Conservation (phyloP, 805 yeast genomes). For the Candida sphagnicola region DNA sequence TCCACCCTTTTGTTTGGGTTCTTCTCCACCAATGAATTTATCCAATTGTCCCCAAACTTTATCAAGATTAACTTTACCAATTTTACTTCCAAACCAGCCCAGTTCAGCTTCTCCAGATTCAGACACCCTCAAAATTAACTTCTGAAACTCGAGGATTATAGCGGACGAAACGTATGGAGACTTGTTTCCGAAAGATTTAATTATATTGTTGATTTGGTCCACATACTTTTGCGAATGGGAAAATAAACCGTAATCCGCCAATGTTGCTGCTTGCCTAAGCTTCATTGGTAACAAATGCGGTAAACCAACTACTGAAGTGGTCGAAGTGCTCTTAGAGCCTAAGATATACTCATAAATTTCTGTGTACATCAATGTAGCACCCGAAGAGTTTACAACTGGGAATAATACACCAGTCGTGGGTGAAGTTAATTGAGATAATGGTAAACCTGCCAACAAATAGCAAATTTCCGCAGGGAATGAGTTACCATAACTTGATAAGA, state of each 20-base stretch:
- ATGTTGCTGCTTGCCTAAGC: conserved; percentile 59
- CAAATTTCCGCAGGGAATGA: conserved; percentile 41
- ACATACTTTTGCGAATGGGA: conserved; percentile 60
- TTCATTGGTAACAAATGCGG: conserved; percentile 59
- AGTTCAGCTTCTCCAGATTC: conserved; percentile 41
- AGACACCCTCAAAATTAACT: conserved; percentile 43
- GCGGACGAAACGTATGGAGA: conserved; percentile 24
- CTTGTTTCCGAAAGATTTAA: conserved; percentile 27
- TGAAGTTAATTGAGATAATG: conserved; percentile 28
- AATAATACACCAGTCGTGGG: conserved; percentile 32
- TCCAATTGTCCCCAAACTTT: conserved; percentile 87
- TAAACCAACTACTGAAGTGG: conserved; percentile 35
- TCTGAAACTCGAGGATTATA: conserved; percentile 27
- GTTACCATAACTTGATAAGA: conserved; percentile 29
- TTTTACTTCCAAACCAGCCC: conserved; percentile 67
- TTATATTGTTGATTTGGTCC: conserved; percentile 43
- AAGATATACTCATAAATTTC: conserved; percentile 66
- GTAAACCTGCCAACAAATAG: conserved; percentile 44
- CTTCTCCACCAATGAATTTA: conserved; percentile 87
- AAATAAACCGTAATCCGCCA: conserved; percentile 64
- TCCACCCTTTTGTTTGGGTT: conserved; percentile 29
- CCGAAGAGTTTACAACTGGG: conserved; percentile 34
- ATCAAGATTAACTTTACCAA: conserved; percentile 63
- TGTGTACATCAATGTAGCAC: conserved; percentile 42
- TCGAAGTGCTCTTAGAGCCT: conserved; percentile 18